Percentiles rank a stretch among this genome's conserved stretches.
phyloP scores from a whole-genome alignment of 225 moss, liverwort and hornwort genomes.

The Antitrichia curtipendula region DNA sequence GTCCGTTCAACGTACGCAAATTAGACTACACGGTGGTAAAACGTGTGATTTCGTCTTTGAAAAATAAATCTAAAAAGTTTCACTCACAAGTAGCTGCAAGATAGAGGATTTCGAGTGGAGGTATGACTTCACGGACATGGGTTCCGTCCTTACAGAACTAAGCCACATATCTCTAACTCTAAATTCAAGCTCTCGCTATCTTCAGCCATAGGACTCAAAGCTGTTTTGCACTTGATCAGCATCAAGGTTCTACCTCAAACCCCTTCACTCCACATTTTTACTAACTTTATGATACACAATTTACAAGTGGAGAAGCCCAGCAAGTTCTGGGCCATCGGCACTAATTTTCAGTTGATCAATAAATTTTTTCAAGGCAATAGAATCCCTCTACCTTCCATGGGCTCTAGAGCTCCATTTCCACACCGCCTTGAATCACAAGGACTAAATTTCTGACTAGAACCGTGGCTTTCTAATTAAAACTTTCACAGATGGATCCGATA shows the following conservation, averaged over 20 bases:
- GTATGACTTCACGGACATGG: background rate
- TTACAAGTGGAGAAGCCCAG: background rate
- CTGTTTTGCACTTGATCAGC: background rate
- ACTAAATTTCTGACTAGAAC: background rate
- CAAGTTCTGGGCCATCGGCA: background rate
- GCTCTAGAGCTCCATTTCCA: background rate
- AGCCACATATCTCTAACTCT: background rate
- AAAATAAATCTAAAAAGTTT: background rate
- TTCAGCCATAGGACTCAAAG: background rate
- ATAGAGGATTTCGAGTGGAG: background rate
- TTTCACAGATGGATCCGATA: background rate
- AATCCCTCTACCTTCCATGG: background rate
- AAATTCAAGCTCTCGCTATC: background rate
- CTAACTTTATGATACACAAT: background rate
- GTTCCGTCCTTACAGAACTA: background rate
- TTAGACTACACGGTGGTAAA: no score
- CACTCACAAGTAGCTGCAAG: background rate
- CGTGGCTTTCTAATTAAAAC: background rate
- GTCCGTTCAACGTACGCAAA: no score
- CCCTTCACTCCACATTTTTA: background rate
- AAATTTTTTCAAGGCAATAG: background rate
- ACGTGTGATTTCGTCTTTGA: background rate
- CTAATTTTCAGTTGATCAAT: background rate
- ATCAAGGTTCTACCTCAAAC: background rate
- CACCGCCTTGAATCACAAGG: background rate